These are phyloP conservation scores for Solanum corneliomulleri DNA, from an alignment of 257 asterid genomes.

Conservation along the genomic window DNA sequence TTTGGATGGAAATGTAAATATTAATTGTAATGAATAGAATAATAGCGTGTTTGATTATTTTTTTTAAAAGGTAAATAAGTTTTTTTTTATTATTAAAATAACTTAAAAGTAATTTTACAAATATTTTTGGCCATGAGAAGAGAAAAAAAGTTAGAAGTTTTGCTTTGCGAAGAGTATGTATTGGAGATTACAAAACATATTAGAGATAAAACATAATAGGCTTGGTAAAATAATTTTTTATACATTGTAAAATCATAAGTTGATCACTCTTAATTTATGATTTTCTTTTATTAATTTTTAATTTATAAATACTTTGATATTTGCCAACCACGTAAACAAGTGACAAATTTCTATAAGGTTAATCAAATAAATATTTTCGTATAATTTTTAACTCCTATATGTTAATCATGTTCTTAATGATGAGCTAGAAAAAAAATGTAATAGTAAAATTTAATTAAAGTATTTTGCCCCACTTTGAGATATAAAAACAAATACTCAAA, in stretches of 20 bases:
- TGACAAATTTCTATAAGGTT: neutral
- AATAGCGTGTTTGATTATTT: neutral
- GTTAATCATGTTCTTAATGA: neutral
- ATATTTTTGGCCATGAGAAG: neutral
- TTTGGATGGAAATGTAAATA: neutral
- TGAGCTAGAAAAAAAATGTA: neutral
- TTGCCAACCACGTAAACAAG: no score
- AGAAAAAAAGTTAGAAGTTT: neutral
- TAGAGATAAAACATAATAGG: neutral
- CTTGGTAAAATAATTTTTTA: no score
- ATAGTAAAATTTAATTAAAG: neutral
- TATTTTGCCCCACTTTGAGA: neutral
- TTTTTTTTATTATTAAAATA: no score
- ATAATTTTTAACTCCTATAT: neutral
- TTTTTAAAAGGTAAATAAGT: no score
- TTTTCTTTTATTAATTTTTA: no score
- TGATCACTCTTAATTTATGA: neutral
- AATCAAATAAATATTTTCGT: no score
- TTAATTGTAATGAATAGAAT: neutral
- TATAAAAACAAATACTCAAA: constrained; percentile 8
- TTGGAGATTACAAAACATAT: neutral
- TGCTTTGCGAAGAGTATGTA: neutral
- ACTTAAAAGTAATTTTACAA: neutral
- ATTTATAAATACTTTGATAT: no score
- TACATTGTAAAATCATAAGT: neutral